Percentiles rank a stretch among this genome's conserved stretches.
These are phyloP conservation scores for Penicillium freii DNA, from an alignment of 2,329 filamentous ascomycete species.

Conservation along the genomic window DNA sequence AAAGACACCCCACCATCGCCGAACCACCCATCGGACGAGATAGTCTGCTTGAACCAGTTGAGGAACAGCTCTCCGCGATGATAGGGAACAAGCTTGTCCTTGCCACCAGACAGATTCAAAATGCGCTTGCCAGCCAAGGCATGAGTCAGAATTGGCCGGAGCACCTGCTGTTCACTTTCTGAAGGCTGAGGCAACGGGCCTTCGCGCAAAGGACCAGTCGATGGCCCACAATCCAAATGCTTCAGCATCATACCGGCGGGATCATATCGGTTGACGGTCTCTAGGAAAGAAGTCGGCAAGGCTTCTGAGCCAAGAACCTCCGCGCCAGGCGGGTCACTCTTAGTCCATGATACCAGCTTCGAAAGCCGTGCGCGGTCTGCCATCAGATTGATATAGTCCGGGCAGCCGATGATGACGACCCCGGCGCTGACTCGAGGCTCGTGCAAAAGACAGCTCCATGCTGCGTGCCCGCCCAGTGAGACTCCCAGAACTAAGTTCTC, in stretches of 20 bases:
- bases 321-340: conserved; percentile 54
- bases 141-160: conserved; percentile 45
- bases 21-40: conserved; percentile 46
- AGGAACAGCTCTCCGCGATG: conserved; percentile 56
- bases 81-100: conserved; percentile 62
- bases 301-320: conserved; percentile 73
- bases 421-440: conserved; percentile 77
- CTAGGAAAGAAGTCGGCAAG: conserved; percentile 69
- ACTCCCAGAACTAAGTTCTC: conserved; percentile 77
- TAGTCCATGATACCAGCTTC: conserved; percentile 61
- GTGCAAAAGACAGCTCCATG: conserved; percentile 77
- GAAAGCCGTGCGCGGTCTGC: conserved; percentile 71
- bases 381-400: conserved; percentile 82
- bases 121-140: conserved; percentile 54
- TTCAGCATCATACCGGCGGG: conserved; percentile 73
- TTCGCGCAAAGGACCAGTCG: conserved; percentile 29
- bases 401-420: conserved; percentile 81
- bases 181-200: conserved; percentile 38
- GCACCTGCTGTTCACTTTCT: conserved; percentile 43
- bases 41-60: conserved; percentile 52
- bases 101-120: conserved; percentile 53
- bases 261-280: conserved; percentile 64
- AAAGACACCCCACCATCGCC: conserved; percentile 53
- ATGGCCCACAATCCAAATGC: conserved; percentile 31
- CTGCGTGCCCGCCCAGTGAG: conserved; percentile 81